Evolutionary conservation across 805 yeast genomes (phyloP), one percentile per base, ranked within the genome.

Genomic region (Candida loeiensis): DNA sequence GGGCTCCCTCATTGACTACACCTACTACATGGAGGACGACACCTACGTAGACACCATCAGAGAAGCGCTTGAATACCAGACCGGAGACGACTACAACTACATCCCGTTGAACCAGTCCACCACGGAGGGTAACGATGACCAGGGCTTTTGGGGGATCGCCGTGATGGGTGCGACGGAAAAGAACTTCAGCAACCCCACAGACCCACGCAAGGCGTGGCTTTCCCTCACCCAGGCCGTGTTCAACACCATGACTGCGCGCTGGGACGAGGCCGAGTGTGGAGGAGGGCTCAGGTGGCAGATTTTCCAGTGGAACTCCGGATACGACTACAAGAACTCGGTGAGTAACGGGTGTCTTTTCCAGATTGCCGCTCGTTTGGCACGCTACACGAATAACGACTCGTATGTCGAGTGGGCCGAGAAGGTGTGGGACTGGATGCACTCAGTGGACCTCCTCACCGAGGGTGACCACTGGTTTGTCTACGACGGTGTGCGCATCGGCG

Each of bases 51-150:
- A 71, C 9, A 42, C 73, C 26, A 73, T 87, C 40, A 72, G 75
- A 51, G 66, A 73, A 26, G 85, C 95, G 2, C 59, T 91, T 51
- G 55, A 76, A 37, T 80, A 77, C 54, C 98, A 91, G 63, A 77
- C 78, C 7, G 79, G 55, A 44, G 76, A 75, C 8, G 72, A 80
- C 57, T 67, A 78, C 66, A 82, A 91, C 63, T 93, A 80, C 62
- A 80, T 91, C 61, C 96, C 97, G 4, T 66, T 79, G 45, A 87
- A 88, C 61, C 96, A 90, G 63, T 78, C 90, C 8, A 80, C 89
- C 25, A 85, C 95, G 2, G 97, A 91, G 64, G 99, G 98, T 55
- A 91, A 91, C 58, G 99, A 91, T 72, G 98, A 91, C 69, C 98
- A 91, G 67, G 96, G 86, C 2, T 88, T 91, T 60, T 91, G 98